Evolutionary conservation across 805 yeast species (phyloP), one percentile per base, ranked within the genome.

Genomic region (Lipomyces orientalis): DNA sequence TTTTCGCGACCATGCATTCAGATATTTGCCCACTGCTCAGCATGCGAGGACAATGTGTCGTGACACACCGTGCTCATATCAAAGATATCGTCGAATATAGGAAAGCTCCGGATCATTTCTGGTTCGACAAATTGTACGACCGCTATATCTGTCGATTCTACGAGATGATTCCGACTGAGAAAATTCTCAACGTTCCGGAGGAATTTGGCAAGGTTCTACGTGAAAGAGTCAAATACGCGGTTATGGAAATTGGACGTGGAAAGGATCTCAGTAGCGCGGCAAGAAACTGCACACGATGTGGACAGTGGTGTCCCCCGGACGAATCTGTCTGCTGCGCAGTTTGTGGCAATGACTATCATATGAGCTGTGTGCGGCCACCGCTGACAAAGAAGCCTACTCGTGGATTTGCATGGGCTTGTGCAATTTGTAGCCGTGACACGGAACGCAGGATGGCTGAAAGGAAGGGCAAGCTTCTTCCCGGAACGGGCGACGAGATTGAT

Each of bases 371-470:
- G 59, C 91, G 89, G 68, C 97, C 97, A 0, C 97, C 97, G 0
- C 78, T 92, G 52, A 76, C 85, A 62, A 85, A 86, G 70, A 90
- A 90, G 74, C 97, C 97, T 0, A 88, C 90, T 56, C 80, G 96
- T 65, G 97, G 97, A 0, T 90, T 91, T 75, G 90, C 92, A 8
- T 93, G 97, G 97, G 85, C 91, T 33, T 93, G 98, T 81, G 93
- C 91, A 35, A 76, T 81, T 4, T 93, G 98, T 79, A 83, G 88
- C n/a, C 85, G 86, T 71, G 83, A 81, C 39, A 84, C 85, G 61
- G 89, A 87, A 68, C 76, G 78, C n/a, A 79, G 79, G 67, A 62
- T 82, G 67, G 71, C 71, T 35, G 80, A 75, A 57, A 78, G 77
- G 55, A 76, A 81, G 63, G 83, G 82, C 25, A 49, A 51, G 29